Base-by-base conservation (phyloP, 2,329 filamentous ascomycete species). In the Xylaria multiplex region DNA sequence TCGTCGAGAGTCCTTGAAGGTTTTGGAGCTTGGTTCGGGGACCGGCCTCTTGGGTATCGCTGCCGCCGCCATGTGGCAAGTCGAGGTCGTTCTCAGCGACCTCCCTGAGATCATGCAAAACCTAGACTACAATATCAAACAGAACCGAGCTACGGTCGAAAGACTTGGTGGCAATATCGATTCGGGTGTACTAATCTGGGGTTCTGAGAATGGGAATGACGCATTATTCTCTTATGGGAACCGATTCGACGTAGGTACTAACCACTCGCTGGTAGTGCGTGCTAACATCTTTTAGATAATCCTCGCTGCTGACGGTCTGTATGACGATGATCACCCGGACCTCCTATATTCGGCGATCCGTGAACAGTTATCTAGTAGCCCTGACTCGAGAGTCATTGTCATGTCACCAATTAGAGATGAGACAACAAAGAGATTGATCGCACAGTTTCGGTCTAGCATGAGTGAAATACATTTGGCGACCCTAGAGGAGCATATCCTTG, bases 11-110 rank as follows among this genome's bases (percentile, higher is more conserved):
- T 66, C 74, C 4, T 73, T 80, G 16, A 70, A 75, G 4, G 81
- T 88, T 1, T 83, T 98, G 8, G 95, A 98, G 76, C 85, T 98
- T 1, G 96, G 95, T 3, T 90, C 95, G 0, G 95, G 96, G 0
- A 98, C 95, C 0, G 95, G 95, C 0, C 85, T 99, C n/a, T 86
- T 97, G 9, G 96, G 96, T 0, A 82, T 98, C 49, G 91, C 94
- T 1, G 93, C 94, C 27, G 93, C 93, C 7, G 88, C 88, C 14
- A 82, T 93, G 27, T 91, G 91, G 82, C 81, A 82, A 49, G 84
- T 85, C 0, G 80, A 85, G 19, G 90, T 97, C 4, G 81, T 91
- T 9, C 82, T 97, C 59, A 97, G 92, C 42, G 96, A 98, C 76
- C 81, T 98, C 32, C 90, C 92, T 0, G 85, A 85, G n/a, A 97